Evolutionary conservation across 2,329 filamentous ascomycete species (phyloP).

Genomic region (Leptographium galeiforme): DNA sequence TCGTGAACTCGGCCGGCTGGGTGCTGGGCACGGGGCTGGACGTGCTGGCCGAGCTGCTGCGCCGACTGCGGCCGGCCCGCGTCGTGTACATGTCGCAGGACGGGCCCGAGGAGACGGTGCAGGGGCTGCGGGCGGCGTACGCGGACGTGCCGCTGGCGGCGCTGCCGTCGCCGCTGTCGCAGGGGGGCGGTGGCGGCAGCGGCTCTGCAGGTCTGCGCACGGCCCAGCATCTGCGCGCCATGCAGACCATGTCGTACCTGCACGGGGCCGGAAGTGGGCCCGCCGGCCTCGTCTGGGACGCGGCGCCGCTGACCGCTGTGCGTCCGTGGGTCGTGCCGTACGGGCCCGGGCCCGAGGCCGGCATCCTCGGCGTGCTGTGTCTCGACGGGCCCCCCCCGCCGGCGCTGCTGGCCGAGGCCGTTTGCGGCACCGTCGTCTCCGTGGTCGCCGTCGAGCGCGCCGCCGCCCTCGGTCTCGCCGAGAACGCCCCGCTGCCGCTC

Average conservation of each 20-base stretch:
- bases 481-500: slow-evolving; percentile 11
- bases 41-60: slow-evolving; percentile 44
- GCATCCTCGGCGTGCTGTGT: slow-evolving; percentile 52
- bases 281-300: slow-evolving; percentile 29
- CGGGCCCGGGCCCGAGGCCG: slow-evolving; percentile 25
- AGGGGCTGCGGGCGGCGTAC: slow-evolving; percentile 33
- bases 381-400: slow-evolving; percentile 51
- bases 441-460: slow-evolving; percentile 46
- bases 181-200: slow-evolving; percentile 23
- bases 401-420: slow-evolving; percentile 45
- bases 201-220: slow-evolving; percentile 41
- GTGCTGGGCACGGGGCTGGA: slow-evolving; percentile 57
- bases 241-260: slow-evolving; percentile 75
- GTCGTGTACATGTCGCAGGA: slow-evolving; percentile 57
- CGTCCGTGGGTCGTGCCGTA: slow-evolving; percentile 53
- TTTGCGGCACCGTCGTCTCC: slow-evolving; percentile 59
- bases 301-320: slow-evolving; percentile 39
- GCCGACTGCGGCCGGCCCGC: slow-evolving; percentile 40
- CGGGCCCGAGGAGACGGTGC: slow-evolving; percentile 43
- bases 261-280: slow-evolving; percentile 28
- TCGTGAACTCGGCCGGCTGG: slow-evolving; percentile 68
- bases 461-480: slow-evolving; percentile 28
- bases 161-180: slow-evolving; percentile 42
- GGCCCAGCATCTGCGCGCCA: slow-evolving; percentile 51
- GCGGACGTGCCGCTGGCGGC: slow-evolving; percentile 28